Evolutionary conservation across 345 rosid genomes (phyloP).

Genomic region (Salix purpurea): DNA sequence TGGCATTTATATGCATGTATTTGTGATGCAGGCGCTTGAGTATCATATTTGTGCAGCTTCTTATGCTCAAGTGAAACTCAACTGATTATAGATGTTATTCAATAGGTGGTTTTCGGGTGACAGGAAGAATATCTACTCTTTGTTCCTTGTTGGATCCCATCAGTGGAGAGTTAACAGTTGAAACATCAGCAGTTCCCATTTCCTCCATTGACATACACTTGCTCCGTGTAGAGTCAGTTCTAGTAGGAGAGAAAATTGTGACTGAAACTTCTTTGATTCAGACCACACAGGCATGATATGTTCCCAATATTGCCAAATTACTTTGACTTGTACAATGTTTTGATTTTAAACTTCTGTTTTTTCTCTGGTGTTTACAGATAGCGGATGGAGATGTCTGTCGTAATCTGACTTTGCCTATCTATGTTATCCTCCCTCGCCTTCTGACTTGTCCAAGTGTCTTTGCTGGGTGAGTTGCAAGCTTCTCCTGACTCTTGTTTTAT

Average conservation of each 20-base stretch:
- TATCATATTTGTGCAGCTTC: neutral
- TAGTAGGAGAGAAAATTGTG: constrained; percentile 71
- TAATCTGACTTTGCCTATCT: constrained; percentile 61
- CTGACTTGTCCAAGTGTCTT: constrained; percentile 77
- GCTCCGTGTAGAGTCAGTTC: constrained; percentile 66
- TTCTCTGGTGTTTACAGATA: constrained; percentile 40
- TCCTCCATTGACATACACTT: constrained; percentile 72
- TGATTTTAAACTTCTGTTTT: neutral
- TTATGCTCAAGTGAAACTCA: constrained; percentile 2
- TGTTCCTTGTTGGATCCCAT: constrained; percentile 71
- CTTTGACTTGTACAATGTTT: neutral
- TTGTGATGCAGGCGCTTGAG: neutral
- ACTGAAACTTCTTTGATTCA: constrained; percentile 88
- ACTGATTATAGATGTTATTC: constrained; percentile 18
- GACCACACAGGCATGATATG: constrained; percentile 63
- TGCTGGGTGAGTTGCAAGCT: constrained; percentile 59
- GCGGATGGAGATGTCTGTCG: constrained; percentile 87
- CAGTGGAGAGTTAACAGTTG: constrained; percentile 73
- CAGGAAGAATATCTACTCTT: constrained; percentile 67
- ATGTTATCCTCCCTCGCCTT: constrained; percentile 81
- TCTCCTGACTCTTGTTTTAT: neutral
- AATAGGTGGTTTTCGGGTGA: constrained; percentile 81
- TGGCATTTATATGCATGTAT: constrained; percentile 1
- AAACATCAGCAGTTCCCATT: constrained; percentile 71
- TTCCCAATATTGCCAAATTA: constrained; percentile 1